A percentile compares a stretch with the other conserved stretches of the same genome.
phyloP scores from a whole-genome alignment of 176 grass and related monocot genomes.

The Coix lacrymajobi region DNA sequence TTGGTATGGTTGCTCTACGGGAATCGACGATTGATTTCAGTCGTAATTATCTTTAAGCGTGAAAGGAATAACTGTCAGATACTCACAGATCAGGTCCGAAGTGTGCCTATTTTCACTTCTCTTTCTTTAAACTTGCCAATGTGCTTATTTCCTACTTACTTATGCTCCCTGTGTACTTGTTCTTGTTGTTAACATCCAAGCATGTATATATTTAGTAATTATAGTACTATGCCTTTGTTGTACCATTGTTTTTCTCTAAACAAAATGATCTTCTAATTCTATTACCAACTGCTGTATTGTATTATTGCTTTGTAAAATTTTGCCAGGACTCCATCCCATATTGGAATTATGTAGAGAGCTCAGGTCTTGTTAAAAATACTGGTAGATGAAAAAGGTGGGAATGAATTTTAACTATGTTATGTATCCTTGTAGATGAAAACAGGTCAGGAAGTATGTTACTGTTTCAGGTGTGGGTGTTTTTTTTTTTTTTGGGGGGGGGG shows the following conservation, averaged over 20 bases:
- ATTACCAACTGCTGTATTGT: not conserved
- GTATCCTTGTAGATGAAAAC: no score
- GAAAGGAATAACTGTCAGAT: not conserved
- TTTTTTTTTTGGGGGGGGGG: no score
- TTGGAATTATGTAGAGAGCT: not conserved
- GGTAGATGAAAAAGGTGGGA: no score
- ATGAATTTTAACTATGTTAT: no score
- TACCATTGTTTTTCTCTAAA: not conserved
- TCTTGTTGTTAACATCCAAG: not conserved
- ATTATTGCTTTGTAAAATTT: not conserved
- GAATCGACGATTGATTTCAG: not conserved
- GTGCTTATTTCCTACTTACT: not conserved
- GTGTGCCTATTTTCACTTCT: not conserved
- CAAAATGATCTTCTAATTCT: not conserved
- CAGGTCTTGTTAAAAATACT: no score
- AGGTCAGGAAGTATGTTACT: no score
- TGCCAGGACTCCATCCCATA: not conserved
- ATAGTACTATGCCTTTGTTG: not conserved
- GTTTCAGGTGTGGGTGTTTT: no score
- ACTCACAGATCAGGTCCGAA: not conserved
- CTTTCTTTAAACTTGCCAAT: not conserved
- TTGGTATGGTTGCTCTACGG: not conserved
- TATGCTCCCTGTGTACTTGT: not conserved
- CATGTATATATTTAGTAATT: not conserved
- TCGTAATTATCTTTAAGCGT: not conserved